These are phyloP conservation scores for Amyloporia xantha DNA, from an alignment of 768 basidiomycete species.

Conservation along the genomic window DNA sequence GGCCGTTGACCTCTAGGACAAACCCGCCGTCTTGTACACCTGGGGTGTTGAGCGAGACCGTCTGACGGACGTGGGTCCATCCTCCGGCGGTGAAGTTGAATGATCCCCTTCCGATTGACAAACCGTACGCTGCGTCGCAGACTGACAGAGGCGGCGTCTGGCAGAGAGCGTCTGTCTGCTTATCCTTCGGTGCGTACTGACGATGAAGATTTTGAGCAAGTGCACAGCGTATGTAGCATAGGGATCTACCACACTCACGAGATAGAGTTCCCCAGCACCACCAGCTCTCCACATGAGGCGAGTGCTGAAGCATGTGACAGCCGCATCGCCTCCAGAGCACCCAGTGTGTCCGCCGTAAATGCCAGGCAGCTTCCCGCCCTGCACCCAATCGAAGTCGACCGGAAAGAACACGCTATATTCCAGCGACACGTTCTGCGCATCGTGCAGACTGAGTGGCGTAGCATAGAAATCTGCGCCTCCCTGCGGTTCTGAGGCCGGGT, in stretches of 20 bases:
- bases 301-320: slow-evolving; percentile 73
- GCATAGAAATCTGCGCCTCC: slow-evolving; percentile 75
- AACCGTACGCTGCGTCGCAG: slow-evolving; percentile 61
- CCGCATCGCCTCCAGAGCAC: slow-evolving; percentile 73
- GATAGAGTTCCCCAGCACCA: slow-evolving; percentile 71
- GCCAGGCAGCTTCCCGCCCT: slow-evolving; percentile 82
- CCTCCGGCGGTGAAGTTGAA: slow-evolving; percentile 54
- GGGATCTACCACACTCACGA: slow-evolving; percentile 44
- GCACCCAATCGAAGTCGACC: slow-evolving; percentile 64
- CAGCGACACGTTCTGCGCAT: slow-evolving; percentile 49
- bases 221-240: not conserved
- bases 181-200: slow-evolving; percentile 72
- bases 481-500: slow-evolving; percentile 53
- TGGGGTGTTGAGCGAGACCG: slow-evolving; percentile 66
- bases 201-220: not conserved
- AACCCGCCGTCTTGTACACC: slow-evolving; percentile 65
- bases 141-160: slow-evolving; percentile 46
- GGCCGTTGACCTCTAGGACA: slow-evolving; percentile 55
- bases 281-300: slow-evolving; percentile 73
- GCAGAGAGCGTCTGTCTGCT: slow-evolving; percentile 58
- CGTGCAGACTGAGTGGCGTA: slow-evolving; percentile 35
- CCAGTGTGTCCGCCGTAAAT: slow-evolving; percentile 60
- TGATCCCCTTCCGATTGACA: slow-evolving; percentile 69
- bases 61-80: slow-evolving; percentile 73
- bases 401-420: slow-evolving; percentile 78